Evolutionary conservation across 2,329 filamentous ascomycete species (phyloP).

Genomic region (Arthrinium puccinioides): DNA sequence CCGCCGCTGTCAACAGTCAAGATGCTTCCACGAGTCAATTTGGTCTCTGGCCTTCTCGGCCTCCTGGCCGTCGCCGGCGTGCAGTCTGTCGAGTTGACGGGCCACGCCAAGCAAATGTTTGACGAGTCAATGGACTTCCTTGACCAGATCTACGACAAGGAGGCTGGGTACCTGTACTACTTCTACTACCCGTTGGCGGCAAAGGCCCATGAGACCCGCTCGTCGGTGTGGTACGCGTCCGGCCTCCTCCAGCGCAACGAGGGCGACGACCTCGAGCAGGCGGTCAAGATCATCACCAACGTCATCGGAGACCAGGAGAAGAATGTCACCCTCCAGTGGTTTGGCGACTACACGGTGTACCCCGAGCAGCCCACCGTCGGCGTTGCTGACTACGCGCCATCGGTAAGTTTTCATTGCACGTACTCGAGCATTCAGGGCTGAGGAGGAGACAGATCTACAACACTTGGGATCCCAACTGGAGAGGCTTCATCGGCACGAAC

Average conservation of each 20-base stretch:
- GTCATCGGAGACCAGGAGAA: constrained; percentile 37
- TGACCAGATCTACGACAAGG: constrained; percentile 36
- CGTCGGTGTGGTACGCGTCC: constrained; percentile 40
- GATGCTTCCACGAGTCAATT: background rate
- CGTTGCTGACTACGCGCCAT: constrained; percentile 31
- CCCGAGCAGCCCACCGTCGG: constrained; percentile 43
- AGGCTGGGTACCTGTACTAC: constrained; percentile 34
- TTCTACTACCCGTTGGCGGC: constrained; percentile 15
- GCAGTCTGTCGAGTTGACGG: constrained; percentile 1
- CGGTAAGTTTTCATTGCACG: constrained; percentile 15
- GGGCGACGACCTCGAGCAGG: constrained; percentile 32
- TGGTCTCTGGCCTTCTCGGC: background rate
- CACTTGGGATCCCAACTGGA: constrained; percentile 47
- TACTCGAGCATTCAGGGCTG: no score
- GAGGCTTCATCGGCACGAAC: constrained; percentile 43
- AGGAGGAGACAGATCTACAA: constrained; percentile 34
- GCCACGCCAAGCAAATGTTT: constrained; percentile 24
- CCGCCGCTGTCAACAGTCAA: no score
- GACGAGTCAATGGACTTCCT: constrained; percentile 37
- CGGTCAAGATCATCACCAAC: constrained; percentile 35
- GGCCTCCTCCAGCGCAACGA: constrained; percentile 39
- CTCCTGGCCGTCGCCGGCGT: background rate
- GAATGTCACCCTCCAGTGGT: constrained; percentile 37
- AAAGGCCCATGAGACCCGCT: constrained; percentile 35
- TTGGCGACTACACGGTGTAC: constrained; percentile 35